phyloP scores from a whole-genome alignment of 176 grass and related monocot species.

The Oryza glumipatula region DNA sequence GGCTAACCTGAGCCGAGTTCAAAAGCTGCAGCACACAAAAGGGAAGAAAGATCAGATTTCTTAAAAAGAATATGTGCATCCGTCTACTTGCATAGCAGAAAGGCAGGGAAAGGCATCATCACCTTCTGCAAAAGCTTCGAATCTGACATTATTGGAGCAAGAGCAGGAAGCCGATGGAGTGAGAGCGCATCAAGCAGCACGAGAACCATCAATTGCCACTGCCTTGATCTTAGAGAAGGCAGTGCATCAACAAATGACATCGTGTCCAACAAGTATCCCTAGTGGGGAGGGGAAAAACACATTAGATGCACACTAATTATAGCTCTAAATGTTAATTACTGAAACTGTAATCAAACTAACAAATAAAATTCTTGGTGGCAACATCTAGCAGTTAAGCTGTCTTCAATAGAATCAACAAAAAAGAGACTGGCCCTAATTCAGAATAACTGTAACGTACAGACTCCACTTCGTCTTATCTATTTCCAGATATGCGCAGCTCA shows the following conservation, averaged over 20 bases:
- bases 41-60: background rate
- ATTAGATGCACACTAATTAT: slow-evolving; percentile 19
- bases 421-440: background rate
- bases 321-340: background rate
- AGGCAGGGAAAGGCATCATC: background rate
- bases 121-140: slow-evolving; percentile 55
- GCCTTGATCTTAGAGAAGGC: slow-evolving; percentile 63
- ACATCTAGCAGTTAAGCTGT: background rate
- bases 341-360: background rate
- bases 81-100: background rate
- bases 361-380: background rate
- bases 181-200: slow-evolving; percentile 77
- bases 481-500: background rate
- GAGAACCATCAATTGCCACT: slow-evolving; percentile 76
- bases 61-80: background rate
- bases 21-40: slow-evolving; percentile 44
- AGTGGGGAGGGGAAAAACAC: background rate
- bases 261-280: slow-evolving; percentile 78
- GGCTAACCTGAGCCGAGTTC: slow-evolving; percentile 62
- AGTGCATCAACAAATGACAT: slow-evolving; percentile 85
- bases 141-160: slow-evolving; percentile 56
- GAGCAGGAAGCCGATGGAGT: slow-evolving; percentile 52
- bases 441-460: background rate
- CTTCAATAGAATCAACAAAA: background rate
- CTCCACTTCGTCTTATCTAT: background rate